Base-by-base conservation (phyloP, 768 basidiomycete species). In the Calocybe gangraenosa region DNA sequence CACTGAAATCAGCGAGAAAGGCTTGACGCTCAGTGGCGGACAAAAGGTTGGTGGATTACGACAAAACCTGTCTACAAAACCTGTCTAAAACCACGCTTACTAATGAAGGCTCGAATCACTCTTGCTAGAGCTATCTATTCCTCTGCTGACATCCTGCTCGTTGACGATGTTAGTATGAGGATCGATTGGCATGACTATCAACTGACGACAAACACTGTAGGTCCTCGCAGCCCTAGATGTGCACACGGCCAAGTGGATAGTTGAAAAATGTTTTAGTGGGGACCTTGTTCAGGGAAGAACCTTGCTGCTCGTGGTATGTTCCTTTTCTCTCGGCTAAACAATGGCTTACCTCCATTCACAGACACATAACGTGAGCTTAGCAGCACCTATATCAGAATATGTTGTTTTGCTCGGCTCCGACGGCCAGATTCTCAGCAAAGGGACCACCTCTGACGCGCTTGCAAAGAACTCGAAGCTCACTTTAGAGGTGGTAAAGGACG, bases 161-260 rank as follows among this genome's bases (percentile, higher is more conserved):
- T 90, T 17, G 88, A 91, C 53, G 87, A 89, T 57, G 77, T 87
- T n/a, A 63, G 81, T 28, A 74, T 76, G 13, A 76, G 78, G 1
- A 60, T 80, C 14, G 79, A 81, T 57, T 60, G 55, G 8, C 31
- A 51, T 34, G 7, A 7, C 10, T 14, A 35, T n/a, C 22, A 2
- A 11, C n/a, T 41, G 13, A 37, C 30, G 8, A 8, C 30, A 2
- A 19, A 17, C 6, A 20, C 5, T 17, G 1, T 23, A 45, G 38
- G 37, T 48, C 37, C 42, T 47, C 21, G 48, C 48, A 19, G 48
- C 45, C 14, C 43, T 50, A 3, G 64, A 63, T 59, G 84, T 81
- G 0, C 81, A 84, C 50, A 92, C 89, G 1, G 86, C 92, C 0
- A 79, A 83, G 50, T 86, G 88, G 64, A 76, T 97, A 34, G 87